Percentiles rank a stretch among this genome's conserved stretches.
phyloP scores from a whole-genome alignment of 2,329 filamentous ascomycete genomes.

The Beauveria pseudobassiana region DNA sequence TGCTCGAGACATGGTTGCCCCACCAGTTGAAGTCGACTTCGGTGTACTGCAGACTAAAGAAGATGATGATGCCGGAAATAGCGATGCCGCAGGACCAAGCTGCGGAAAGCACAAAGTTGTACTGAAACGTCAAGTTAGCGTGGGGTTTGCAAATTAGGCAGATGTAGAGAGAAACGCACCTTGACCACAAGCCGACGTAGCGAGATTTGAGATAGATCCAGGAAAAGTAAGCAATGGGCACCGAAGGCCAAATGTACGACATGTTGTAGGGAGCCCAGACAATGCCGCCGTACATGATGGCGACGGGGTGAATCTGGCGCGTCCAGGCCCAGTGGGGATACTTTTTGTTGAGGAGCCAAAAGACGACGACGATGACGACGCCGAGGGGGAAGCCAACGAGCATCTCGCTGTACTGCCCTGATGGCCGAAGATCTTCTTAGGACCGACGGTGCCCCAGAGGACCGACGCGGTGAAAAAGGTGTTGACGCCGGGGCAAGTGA shows the following conservation, averaged over 20 bases:
- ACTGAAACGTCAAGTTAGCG: conserved; percentile 22
- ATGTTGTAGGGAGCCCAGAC: conserved; percentile 44
- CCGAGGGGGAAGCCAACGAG: conserved; percentile 45
- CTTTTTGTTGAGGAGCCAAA: conserved; percentile 32
- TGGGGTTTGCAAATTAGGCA: neutral
- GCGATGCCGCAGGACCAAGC: conserved; percentile 43
- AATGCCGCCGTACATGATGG: conserved; percentile 38
- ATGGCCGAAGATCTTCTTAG: conserved; percentile 41
- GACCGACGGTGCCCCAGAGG: conserved; percentile 48
- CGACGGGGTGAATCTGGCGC: conserved; percentile 41
- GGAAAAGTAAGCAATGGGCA: conserved; percentile 44
- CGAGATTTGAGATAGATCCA: conserved; percentile 45
- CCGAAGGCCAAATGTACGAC: conserved; percentile 42
- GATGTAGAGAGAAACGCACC: conserved; percentile 21
- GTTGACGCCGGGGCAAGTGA: conserved; percentile 45
- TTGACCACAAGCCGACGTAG: conserved; percentile 44
- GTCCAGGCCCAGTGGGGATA: conserved; percentile 32
- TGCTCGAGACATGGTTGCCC: conserved; percentile 35
- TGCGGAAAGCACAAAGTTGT: conserved; percentile 47
- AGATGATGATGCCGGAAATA: conserved; percentile 44
- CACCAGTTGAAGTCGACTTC: conserved; percentile 38
- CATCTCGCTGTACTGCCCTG: conserved; percentile 39
- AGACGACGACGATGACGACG: conserved; percentile 34
- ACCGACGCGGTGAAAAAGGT: conserved; percentile 51
- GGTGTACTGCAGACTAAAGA: conserved; percentile 43